phyloP scores from a whole-genome alignment of 805 yeast genomes.

The Tetrapisispora fleetii region DNA sequence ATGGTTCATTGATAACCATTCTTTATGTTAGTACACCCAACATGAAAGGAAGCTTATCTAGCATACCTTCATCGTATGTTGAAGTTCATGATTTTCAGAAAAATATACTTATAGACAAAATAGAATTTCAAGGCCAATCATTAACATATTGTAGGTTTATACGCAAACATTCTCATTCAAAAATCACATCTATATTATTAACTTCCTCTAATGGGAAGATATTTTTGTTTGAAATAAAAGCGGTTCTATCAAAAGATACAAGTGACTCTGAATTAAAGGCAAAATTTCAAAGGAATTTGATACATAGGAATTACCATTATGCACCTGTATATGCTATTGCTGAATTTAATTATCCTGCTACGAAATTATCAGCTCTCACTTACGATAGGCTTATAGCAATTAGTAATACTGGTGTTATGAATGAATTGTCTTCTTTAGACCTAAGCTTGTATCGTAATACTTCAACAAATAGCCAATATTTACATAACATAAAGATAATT shows the following conservation, averaged over 20 bases:
- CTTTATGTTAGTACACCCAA: background rate
- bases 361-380: background rate
- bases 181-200: slow-evolving; percentile 12
- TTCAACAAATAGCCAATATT: slow-evolving; percentile 1
- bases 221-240: slow-evolving; percentile 15
- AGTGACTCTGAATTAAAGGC: background rate
- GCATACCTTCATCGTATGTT: background rate
- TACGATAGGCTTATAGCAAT: slow-evolving; percentile 13
- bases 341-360: slow-evolving; percentile 8
- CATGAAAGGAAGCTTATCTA: background rate
- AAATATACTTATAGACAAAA: slow-evolving; percentile 11
- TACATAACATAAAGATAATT: slow-evolving; percentile 5
- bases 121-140: slow-evolving; percentile 17
- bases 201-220: slow-evolving; percentile 18
- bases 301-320: slow-evolving; percentile 13
- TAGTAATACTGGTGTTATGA: slow-evolving; percentile 13
- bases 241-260: background rate
- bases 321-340: slow-evolving; percentile 12
- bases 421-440: slow-evolving; percentile 15
- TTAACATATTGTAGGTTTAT: slow-evolving; percentile 12
- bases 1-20: background rate
- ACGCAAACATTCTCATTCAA: slow-evolving; percentile 7
- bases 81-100: background rate
- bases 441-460: slow-evolving; percentile 10
- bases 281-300: slow-evolving; percentile 12